Percentiles rank a stretch among this genome's conserved stretches.
These are phyloP conservation scores for Leucocoprinus leucothites DNA, from an alignment of 768 basidiomycete genomes.

Conservation along the genomic window DNA sequence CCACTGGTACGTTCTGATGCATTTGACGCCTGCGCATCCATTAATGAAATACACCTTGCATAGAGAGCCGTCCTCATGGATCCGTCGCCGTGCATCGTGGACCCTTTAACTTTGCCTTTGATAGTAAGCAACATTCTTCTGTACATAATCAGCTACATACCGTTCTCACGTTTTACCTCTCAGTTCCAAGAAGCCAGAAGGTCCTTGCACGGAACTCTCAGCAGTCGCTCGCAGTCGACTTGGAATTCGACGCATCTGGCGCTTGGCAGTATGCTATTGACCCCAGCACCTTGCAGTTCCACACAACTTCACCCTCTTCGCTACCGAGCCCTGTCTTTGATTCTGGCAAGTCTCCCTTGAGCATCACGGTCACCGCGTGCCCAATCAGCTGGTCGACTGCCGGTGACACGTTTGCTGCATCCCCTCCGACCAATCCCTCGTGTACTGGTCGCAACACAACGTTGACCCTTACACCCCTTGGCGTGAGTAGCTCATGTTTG, in stretches of 20 bases:
- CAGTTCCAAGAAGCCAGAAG: constrained; percentile 32
- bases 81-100: constrained; percentile 54
- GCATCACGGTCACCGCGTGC: constrained; percentile 48
- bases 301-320: constrained; percentile 27
- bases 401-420: constrained; percentile 46
- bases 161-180: background rate
- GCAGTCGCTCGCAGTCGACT: constrained; percentile 44
- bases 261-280: constrained; percentile 57
- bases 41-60: background rate
- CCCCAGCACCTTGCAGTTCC: constrained; percentile 38
- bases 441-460: constrained; percentile 40
- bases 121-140: constrained; percentile 33
- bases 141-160: background rate
- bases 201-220: constrained; percentile 40
- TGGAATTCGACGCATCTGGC: constrained; percentile 45
- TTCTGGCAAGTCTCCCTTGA: constrained; percentile 43
- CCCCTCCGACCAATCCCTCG: constrained; percentile 40
- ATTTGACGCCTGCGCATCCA: background rate
- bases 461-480: constrained; percentile 45
- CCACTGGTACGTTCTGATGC: constrained; percentile 30
- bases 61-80: constrained; percentile 48
- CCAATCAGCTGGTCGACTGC: constrained; percentile 43
- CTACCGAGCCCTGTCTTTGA: constrained; percentile 49
- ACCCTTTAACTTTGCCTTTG: constrained; percentile 52
- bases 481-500: constrained; percentile 32